Evolutionary conservation across 768 basidiomycete species (phyloP), one percentile per base, ranked within the genome.

Genomic region (Mycena indigotica): DNA sequence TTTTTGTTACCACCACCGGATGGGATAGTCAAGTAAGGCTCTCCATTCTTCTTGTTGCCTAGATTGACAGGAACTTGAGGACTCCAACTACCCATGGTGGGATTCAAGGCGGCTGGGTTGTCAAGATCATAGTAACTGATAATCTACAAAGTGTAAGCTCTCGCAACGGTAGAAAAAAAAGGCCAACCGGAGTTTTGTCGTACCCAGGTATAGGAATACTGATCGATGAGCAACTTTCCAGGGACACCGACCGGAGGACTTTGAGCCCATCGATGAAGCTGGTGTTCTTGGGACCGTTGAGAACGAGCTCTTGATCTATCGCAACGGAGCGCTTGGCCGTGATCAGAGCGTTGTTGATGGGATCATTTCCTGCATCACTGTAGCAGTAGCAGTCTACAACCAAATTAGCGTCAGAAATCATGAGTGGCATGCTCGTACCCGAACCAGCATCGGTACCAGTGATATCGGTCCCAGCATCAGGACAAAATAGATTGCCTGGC

Each of bases 401-500:
- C n/a, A n/a, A n/a, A n/a, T n/a, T n/a, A n/a, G n/a, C n/a, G n/a
- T n/a, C n/a, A n/a, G n/a, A n/a, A n/a, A n/a, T n/a, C n/a, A n/a
- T n/a, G n/a, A n/a, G n/a, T n/a, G n/a, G n/a, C n/a, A n/a, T n/a
- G n/a, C n/a, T n/a, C n/a, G n/a, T n/a, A n/a, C n/a, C n/a, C n/a
- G n/a, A n/a, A n/a, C 48, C 21, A 3, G 54, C 17, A n/a, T 3
- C 49, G 23, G 2, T 26, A 3, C 30, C 24, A 19, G 19, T 32
- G 6, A 57, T 57, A 26, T 52, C 40, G n/a, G 38, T 28, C 5
- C 21, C 50, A 13, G 29, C 24, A 3, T 5, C 56, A 8, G 56
- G 56, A 35, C 56, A 57, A 19, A 57, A 57, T 5, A 57, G 56
- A 25, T 32, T 46, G 3, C 56, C 56, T 19, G 56, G 56, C 3